Evolutionary conservation across 495 filamentous ascomycete species (phyloP), one percentile per base, ranked within the genome.

Genomic region (Hypomontagnella submonticulosa): DNA sequence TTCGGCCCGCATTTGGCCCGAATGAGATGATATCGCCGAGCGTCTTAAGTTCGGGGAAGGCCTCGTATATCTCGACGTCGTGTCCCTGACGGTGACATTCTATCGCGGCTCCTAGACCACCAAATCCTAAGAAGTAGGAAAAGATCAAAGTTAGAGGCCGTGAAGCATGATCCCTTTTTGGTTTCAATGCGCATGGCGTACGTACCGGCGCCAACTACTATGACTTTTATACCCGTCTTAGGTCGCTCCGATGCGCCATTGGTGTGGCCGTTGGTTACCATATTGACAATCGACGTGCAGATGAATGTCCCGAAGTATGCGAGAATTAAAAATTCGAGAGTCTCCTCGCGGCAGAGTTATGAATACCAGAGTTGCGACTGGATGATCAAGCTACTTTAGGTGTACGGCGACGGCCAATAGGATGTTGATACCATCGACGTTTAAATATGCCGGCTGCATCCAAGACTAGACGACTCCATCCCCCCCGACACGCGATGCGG

Each of bases 1-100:
- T 86, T 47, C 82, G 80, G 0, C 84, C 83, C 30, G 80, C 85
- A 67, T 88, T 88, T 16, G 84, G 79, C 2, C 85, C 85, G 38
- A 88, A 87, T 23, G 84, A 87, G 61, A 88, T 88, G 62, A 88
- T 88, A 69, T 88, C 86, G 47, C 86, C 86, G 0, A 88, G 77
- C 1, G 75, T 66, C 64, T 86, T 87, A 48, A 88, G 80, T 59
- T 83, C 79, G 13, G 83, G 80, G 57, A 87, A 87, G 15, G 80
- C 77, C 58, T 88, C 84, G 71, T 88, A 86, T 65, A 88, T 78
- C 54, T 76, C 71, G 41, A 88, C 86, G 52, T 75, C 74, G 67
- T 88, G 85, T 19, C 86, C 86, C 66, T 88, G 83, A 11, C 84
- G 84, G 64, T 81, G 79, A 60, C 86, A 87, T 70, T 89, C 86